Evolutionary conservation across 2,329 filamentous ascomycete species (phyloP).

Genomic region (Gliomastix tumulicola): DNA sequence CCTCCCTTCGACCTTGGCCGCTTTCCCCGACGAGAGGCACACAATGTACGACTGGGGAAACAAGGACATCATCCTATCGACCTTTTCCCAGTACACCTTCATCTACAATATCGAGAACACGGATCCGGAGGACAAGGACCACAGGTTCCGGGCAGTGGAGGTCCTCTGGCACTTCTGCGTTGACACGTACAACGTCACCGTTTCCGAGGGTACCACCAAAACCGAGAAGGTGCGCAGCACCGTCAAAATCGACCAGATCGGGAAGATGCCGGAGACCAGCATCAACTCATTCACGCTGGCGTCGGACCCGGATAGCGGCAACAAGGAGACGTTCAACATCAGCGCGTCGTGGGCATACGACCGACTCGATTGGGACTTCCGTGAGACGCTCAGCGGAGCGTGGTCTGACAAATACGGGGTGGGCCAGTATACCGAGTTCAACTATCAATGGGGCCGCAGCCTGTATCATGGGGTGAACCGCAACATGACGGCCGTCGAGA

Average conservation of each 20-base stretch:
- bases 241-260: background rate
- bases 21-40: slow-evolving; percentile 1
- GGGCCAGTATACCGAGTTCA: background rate
- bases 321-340: slow-evolving; percentile 1
- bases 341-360: background rate
- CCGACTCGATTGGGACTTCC: background rate
- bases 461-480: background rate
- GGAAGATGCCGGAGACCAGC: background rate
- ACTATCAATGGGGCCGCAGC: slow-evolving; percentile 1
- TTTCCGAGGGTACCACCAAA: slow-evolving; percentile 1
- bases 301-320: background rate
- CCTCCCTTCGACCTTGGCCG: too few species aligned
- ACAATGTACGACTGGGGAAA: slow-evolving; percentile 1
- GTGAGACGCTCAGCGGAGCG: slow-evolving; percentile 1
- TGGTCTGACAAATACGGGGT: background rate
- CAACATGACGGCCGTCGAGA: background rate
- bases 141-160: slow-evolving; percentile 6
- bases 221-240: background rate
- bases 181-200: slow-evolving; percentile 5
- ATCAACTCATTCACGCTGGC: background rate
- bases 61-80: slow-evolving; percentile 1
- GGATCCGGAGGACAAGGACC: background rate
- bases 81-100: slow-evolving; percentile 4
- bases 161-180: slow-evolving; percentile 9
- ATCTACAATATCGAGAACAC: slow-evolving; percentile 2